Evolutionary conservation across 2,329 filamentous ascomycete genomes (phyloP).

Genomic region (Trichoderma hamatum): DNA sequence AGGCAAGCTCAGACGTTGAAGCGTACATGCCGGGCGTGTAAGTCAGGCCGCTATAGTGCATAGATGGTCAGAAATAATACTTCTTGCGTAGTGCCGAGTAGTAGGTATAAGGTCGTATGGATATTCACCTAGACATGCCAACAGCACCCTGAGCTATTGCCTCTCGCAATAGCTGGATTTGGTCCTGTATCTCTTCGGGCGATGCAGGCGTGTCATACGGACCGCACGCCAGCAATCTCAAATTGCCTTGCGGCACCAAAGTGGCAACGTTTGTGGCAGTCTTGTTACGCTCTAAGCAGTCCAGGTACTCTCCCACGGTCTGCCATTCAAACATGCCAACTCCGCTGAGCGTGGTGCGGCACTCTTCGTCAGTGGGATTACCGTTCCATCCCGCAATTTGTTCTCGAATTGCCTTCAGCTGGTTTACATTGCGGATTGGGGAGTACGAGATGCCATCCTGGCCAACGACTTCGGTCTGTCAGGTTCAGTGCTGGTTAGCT

Average conservation of each 20-base stretch:
- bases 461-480: conserved; percentile 33
- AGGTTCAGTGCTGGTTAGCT: background rate
- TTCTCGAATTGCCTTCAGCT: conserved; percentile 31
- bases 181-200: conserved; percentile 30
- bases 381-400: conserved; percentile 36
- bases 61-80: background rate
- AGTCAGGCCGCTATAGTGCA: conserved; percentile 31
- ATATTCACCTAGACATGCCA: conserved; percentile 33
- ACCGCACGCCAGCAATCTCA: conserved; percentile 33
- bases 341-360: conserved; percentile 27
- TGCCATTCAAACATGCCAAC: conserved; percentile 32
- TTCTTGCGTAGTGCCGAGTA: too few relatives aligned
- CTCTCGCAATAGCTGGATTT: conserved; percentile 31
- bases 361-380: conserved; percentile 33
- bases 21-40: conserved; percentile 36
- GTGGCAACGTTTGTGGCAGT: conserved; percentile 34
- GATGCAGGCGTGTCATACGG: conserved; percentile 32
- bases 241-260: conserved; percentile 34
- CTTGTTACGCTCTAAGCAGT: conserved; percentile 32
- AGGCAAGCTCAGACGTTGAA: conserved; percentile 33
- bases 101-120: background rate
- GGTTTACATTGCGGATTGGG: conserved; percentile 29
- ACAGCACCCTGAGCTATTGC: conserved; percentile 32
- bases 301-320: conserved; percentile 33
- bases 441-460: conserved; percentile 35